Conservation (phyloP, 495 filamentous ascomycete species). For the Daldinia grandis region DNA sequence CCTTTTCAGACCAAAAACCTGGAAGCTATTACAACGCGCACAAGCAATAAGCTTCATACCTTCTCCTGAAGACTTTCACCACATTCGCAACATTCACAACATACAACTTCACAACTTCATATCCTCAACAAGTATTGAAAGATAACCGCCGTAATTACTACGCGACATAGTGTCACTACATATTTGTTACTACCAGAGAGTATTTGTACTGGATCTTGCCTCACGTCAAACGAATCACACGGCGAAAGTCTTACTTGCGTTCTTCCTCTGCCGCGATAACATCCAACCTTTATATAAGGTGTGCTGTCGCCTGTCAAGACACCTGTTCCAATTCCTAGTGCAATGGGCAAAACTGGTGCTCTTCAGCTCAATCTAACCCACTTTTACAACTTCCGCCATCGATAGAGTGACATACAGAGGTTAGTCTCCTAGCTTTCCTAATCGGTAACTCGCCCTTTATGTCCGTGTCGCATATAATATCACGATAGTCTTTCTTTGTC, state of each 20-base stretch:
- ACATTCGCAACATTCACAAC: neutral
- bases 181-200: neutral
- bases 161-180: neutral
- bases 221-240: neutral
- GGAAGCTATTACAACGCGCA: conserved; percentile 32
- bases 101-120: neutral
- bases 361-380: conserved; percentile 29
- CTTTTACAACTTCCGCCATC: conserved; percentile 32
- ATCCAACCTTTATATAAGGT: conserved; percentile 1
- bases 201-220: neutral
- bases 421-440: conserved; percentile 10
- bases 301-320: conserved; percentile 6
- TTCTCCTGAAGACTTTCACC: conserved; percentile 9
- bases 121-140: neutral
- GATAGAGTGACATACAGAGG: conserved; percentile 30
- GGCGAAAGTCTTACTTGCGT: neutral
- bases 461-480: neutral
- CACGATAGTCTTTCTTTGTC: conserved; percentile 14
- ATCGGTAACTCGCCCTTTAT: neutral
- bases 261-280: conserved; percentile 1
- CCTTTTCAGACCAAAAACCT: conserved; percentile 23
- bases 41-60: conserved; percentile 12
- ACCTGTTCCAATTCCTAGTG: conserved; percentile 13
- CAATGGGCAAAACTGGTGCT: conserved; percentile 41
- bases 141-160: neutral